A percentile compares a stretch with the other conserved stretches of the same genome.
Conservation (phyloP, 371 early-diverging fungal genomes). For the Apophysomyces elegans region DNA sequence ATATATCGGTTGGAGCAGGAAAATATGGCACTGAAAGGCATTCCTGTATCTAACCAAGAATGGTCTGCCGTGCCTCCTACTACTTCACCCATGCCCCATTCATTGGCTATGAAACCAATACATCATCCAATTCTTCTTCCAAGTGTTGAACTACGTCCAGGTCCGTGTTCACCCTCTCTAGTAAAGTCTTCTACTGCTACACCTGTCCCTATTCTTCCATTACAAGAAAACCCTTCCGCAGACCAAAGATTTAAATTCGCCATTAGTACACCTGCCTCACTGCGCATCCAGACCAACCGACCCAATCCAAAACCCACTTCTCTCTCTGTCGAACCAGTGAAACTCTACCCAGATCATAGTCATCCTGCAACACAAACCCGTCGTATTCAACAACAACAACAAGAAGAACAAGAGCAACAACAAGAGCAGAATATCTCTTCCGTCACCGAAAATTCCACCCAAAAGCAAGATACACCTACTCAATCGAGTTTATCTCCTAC, state of each 20-base stretch:
- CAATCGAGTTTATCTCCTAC: background rate
- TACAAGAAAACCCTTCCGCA: slow-evolving; percentile 1
- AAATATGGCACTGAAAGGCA: slow-evolving; percentile 42
- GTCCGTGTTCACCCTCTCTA: background rate
- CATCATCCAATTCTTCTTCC: slow-evolving; percentile 19
- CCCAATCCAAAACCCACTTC: background rate
- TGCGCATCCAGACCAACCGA: slow-evolving; percentile 13
- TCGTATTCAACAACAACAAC: background rate
- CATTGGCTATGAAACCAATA: slow-evolving; percentile 3
- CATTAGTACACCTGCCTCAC: slow-evolving; percentile 42
- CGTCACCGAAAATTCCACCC: background rate
- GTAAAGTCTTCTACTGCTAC: background rate
- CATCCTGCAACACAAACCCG: slow-evolving; percentile 12
- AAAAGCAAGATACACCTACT: background rate
- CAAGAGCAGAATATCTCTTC: background rate
- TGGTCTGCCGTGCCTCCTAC: slow-evolving; percentile 8
- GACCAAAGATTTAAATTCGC: slow-evolving; percentile 39
- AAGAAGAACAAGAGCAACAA: no score
- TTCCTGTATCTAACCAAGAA: slow-evolving; percentile 22
- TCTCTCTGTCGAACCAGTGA: slow-evolving; percentile 11
- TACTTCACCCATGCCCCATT: slow-evolving; percentile 16
- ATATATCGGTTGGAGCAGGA: slow-evolving; percentile 46
- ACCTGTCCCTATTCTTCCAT: slow-evolving; percentile 15
- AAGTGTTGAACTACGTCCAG: background rate
- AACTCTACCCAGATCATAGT: slow-evolving; percentile 11